Evolutionary conservation across 2,329 filamentous ascomycete genomes (phyloP).

Genomic region (Scopulariopsis brevicaulis): DNA sequence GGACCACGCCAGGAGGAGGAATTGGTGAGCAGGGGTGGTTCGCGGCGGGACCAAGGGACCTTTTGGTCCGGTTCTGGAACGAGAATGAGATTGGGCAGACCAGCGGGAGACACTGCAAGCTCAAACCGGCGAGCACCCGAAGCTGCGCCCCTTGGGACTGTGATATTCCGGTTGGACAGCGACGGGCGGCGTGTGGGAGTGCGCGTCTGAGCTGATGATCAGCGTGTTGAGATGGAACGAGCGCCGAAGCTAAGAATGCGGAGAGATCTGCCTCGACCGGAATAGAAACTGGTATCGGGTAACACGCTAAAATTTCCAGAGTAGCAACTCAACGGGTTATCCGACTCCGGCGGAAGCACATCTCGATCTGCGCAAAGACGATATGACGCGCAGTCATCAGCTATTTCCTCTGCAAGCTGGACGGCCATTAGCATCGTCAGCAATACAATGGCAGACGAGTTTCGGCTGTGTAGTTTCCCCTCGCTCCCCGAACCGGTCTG

Average conservation of each 20-base stretch:
- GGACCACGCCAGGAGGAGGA: background rate
- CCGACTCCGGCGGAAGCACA: background rate
- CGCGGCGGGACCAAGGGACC: background rate
- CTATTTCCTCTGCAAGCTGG: too few relatives aligned
- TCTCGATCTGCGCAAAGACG: background rate
- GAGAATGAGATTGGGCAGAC: background rate
- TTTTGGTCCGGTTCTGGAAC: background rate
- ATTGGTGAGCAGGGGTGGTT: background rate
- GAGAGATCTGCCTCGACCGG: background rate
- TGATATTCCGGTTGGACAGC: background rate
- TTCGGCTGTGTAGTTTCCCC: too few relatives aligned
- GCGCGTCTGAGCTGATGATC: background rate
- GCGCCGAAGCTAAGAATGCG: background rate
- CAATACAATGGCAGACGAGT: too few relatives aligned
- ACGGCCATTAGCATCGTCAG: too few relatives aligned
- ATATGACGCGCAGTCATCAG: too few relatives aligned
- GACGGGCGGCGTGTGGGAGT: background rate
- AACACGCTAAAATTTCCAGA: background rate
- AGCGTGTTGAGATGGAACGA: background rate
- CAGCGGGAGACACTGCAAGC: background rate
- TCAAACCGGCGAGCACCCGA: background rate
- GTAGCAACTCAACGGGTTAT: background rate
- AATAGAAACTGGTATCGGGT: background rate
- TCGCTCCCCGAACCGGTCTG: too few relatives aligned
- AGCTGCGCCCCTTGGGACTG: background rate